phyloP scores from a whole-genome alignment of 352 stramenopile genomes.

The Globisporangium cylindrosporum region DNA sequence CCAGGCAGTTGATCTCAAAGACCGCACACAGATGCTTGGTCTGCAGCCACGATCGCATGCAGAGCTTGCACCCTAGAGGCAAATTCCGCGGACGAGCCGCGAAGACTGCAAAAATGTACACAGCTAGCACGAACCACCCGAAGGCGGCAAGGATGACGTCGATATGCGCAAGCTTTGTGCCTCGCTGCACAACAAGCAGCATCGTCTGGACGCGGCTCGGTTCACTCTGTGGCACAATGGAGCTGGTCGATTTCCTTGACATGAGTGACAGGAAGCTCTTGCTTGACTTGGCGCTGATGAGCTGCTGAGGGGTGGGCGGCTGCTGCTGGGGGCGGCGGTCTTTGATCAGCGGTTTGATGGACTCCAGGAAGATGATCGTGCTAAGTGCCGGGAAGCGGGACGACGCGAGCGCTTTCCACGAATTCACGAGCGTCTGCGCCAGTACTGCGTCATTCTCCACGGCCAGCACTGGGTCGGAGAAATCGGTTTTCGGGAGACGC shows the following conservation, averaged over 20 bases:
- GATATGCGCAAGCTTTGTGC: background rate
- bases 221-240: background rate
- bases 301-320: too few species aligned
- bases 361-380: constrained; percentile 6
- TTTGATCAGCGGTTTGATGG: constrained; percentile 12
- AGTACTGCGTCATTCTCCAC: background rate
- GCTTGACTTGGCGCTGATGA: background rate
- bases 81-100: background rate
- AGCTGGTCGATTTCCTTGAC: background rate
- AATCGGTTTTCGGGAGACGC: constrained; percentile 9
- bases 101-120: background rate
- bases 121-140: background rate
- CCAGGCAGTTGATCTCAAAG: constrained; percentile 6
- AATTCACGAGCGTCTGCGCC: constrained; percentile 7
- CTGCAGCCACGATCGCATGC: constrained; percentile 6
- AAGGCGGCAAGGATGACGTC: constrained; percentile 6
- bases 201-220: background rate
- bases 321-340: background rate
- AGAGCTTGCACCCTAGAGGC: constrained; percentile 6
- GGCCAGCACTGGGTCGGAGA: constrained; percentile 6
- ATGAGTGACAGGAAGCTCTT: background rate
- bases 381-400: constrained; percentile 1
- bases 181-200: background rate
- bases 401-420: background rate
- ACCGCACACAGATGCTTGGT: constrained; percentile 1